These are phyloP conservation scores for Leptographium wingfieldii DNA, from an alignment of 2,329 filamentous ascomycete species.

Conservation along the genomic window DNA sequence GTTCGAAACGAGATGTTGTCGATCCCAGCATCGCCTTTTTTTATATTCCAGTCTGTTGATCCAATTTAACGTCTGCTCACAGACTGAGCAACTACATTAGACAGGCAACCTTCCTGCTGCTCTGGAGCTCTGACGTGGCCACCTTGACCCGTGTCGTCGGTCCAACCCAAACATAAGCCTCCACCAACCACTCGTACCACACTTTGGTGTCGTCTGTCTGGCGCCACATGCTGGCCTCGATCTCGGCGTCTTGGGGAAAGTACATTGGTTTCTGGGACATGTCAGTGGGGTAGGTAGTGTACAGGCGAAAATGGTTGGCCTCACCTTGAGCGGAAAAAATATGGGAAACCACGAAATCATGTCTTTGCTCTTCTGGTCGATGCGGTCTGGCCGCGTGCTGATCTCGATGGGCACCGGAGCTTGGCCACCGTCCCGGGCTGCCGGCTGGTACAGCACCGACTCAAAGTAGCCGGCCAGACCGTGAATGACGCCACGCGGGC, in stretches of 20 bases:
- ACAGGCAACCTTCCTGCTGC: slow-evolving; percentile 56
- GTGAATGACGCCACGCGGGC: slow-evolving; percentile 72
- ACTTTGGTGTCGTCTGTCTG: slow-evolving; percentile 91
- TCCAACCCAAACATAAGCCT: slow-evolving; percentile 59
- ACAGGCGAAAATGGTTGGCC: slow-evolving; percentile 14
- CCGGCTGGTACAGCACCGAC: slow-evolving; percentile 69
- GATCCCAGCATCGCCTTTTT: neutral
- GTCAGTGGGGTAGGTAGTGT: neutral
- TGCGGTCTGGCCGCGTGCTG: slow-evolving; percentile 83
- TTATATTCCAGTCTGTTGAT: no score
- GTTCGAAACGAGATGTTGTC: neutral
- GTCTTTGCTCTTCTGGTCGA: slow-evolving; percentile 83
- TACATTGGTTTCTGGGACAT: slow-evolving; percentile 64
- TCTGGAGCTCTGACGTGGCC: slow-evolving; percentile 53
- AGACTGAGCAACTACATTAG: slow-evolving; percentile 39
- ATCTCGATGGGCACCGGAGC: slow-evolving; percentile 57
- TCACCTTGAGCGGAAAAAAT: slow-evolving; percentile 87
- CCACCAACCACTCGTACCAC: slow-evolving; percentile 97
- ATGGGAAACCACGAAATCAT: slow-evolving; percentile 99
- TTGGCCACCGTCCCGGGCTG: slow-evolving; percentile 18
- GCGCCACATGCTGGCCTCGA: slow-evolving; percentile 90
- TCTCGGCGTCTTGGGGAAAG: slow-evolving; percentile 69
- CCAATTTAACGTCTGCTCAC: neutral
- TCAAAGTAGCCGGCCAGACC: slow-evolving; percentile 94
- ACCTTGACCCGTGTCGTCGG: slow-evolving; percentile 52